phyloP scores from a whole-genome alignment of 805 yeast genomes.

The Danielozyma ontarioensis region DNA sequence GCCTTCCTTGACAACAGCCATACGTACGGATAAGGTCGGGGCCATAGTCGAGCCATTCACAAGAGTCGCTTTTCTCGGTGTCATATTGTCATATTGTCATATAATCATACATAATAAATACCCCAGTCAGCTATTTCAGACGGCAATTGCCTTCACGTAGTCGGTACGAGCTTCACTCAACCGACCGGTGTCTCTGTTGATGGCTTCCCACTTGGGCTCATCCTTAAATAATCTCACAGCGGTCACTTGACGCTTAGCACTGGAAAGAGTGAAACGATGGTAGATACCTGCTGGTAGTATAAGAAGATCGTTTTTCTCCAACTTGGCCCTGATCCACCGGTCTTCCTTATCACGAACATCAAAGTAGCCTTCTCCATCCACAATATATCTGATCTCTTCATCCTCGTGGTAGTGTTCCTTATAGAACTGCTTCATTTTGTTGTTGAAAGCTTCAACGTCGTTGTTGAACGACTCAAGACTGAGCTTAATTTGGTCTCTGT shows the following conservation, averaged over 20 bases:
- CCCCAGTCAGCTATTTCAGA: too few species aligned
- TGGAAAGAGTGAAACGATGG: slow-evolving; percentile 82
- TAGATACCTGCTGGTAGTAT: slow-evolving; percentile 89
- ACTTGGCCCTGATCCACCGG: slow-evolving; percentile 72
- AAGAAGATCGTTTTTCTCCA: slow-evolving; percentile 60
- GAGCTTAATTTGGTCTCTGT: slow-evolving; percentile 68
- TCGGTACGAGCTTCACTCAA: slow-evolving; percentile 28
- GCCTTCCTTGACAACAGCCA: too few species aligned
- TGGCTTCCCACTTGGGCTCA: slow-evolving; percentile 95
- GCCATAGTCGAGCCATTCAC: too few species aligned
- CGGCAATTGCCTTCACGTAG: slow-evolving; percentile 29
- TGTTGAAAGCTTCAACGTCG: slow-evolving; percentile 47
- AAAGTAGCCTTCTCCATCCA: slow-evolving; percentile 88
- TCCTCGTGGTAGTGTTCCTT: slow-evolving; percentile 92
- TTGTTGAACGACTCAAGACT: slow-evolving; percentile 58
- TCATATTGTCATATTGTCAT: too few species aligned
- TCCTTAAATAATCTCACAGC: slow-evolving; percentile 86
- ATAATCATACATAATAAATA: too few species aligned
- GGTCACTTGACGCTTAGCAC: slow-evolving; percentile 50
- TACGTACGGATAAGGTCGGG: too few species aligned
- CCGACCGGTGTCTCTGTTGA: slow-evolving; percentile 52
- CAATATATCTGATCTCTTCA: slow-evolving; percentile 88
- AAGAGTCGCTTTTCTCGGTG: too few species aligned
- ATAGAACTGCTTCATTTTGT: slow-evolving; percentile 66
- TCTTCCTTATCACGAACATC: slow-evolving; percentile 67